phyloP scores from a whole-genome alignment of 306 rosid species.

The Cucumis cinereus region DNA sequence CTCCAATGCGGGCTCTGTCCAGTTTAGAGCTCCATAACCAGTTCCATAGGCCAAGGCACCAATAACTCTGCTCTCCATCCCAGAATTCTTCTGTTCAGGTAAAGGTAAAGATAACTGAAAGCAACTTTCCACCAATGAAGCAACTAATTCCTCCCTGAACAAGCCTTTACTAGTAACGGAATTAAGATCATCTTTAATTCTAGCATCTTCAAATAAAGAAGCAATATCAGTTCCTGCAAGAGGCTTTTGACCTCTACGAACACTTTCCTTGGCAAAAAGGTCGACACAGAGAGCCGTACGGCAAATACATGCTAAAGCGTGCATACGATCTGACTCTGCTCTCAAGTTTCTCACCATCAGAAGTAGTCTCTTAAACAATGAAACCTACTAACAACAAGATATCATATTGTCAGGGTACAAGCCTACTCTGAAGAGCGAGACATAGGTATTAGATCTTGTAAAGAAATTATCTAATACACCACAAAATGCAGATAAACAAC shows the following conservation, averaged over 20 bases:
- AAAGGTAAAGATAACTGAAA: conserved; percentile 95
- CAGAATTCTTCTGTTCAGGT: conserved; percentile 85
- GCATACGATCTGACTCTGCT: conserved; percentile 98
- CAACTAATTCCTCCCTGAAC: conserved; percentile 96
- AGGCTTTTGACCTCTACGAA: conserved; percentile 98
- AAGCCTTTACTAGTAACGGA: conserved; percentile 71
- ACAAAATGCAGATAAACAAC: neutral
- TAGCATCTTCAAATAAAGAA: conserved; percentile 88
- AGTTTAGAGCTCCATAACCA: conserved; percentile 95
- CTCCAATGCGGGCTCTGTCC: conserved; percentile 98
- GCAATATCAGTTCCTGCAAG: conserved; percentile 97
- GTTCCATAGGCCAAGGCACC: conserved; percentile 99
- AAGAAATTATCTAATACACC: neutral
- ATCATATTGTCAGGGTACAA: conserved; percentile 3
- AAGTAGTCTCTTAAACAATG: conserved; percentile 89
- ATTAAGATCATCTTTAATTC: conserved; percentile 84
- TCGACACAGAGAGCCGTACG: conserved; percentile 97
- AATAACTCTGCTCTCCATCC: conserved; percentile 96
- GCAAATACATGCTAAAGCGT: conserved; percentile 95
- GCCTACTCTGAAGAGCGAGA: neutral
- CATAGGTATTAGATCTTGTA: neutral
- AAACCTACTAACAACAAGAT: conserved; percentile 41
- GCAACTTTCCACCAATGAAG: conserved; percentile 96
- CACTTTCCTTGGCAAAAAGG: conserved; percentile 97
- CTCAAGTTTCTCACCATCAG: conserved; percentile 93